Evolutionary conservation across 164 flowering plant genomes (phyloP).

Genomic region (Stephania japonica): DNA sequence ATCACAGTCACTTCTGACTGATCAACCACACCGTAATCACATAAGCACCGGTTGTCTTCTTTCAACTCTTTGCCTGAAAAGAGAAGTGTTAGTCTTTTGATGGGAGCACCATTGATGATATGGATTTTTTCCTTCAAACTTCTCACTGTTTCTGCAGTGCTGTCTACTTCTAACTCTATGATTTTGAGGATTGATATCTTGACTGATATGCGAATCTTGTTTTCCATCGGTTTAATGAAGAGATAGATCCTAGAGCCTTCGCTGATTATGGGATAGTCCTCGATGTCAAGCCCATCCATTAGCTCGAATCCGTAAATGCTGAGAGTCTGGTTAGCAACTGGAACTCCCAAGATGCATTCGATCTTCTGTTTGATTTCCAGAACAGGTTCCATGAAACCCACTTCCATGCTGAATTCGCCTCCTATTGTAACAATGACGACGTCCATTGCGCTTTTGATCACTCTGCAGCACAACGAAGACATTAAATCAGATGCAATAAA

Average conservation of each 20-base stretch:
- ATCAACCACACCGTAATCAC: slow-evolving; percentile 55
- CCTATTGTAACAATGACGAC: slow-evolving; percentile 30
- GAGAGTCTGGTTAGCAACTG: slow-evolving; percentile 45
- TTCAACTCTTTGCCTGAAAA: slow-evolving; percentile 48
- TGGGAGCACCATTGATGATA: slow-evolving; percentile 54
- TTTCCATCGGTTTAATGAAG: slow-evolving; percentile 17
- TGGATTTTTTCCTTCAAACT: slow-evolving; percentile 74
- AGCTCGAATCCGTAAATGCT: slow-evolving; percentile 51
- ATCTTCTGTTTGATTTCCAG: slow-evolving; percentile 49
- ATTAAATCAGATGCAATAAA: neutral
- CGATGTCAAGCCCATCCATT: slow-evolving; percentile 73
- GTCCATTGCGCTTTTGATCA: slow-evolving; percentile 31
- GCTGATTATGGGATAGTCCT: slow-evolving; percentile 53
- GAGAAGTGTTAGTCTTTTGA: slow-evolving; percentile 39
- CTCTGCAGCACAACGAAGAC: neutral
- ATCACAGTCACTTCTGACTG: slow-evolving; percentile 53
- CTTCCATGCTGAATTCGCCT: slow-evolving; percentile 39
- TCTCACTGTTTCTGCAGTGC: slow-evolving; percentile 48
- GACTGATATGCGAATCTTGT: slow-evolving; percentile 34
- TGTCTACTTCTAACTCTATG: slow-evolving; percentile 42
- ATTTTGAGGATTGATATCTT: slow-evolving; percentile 35
- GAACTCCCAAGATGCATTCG: slow-evolving; percentile 44
- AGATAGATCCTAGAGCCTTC: slow-evolving; percentile 62
- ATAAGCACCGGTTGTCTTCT: slow-evolving; percentile 47
- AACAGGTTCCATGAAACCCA: slow-evolving; percentile 44